phyloP scores from a whole-genome alignment of 768 basidiomycete species.

The Chlorophyllum brunneum region DNA sequence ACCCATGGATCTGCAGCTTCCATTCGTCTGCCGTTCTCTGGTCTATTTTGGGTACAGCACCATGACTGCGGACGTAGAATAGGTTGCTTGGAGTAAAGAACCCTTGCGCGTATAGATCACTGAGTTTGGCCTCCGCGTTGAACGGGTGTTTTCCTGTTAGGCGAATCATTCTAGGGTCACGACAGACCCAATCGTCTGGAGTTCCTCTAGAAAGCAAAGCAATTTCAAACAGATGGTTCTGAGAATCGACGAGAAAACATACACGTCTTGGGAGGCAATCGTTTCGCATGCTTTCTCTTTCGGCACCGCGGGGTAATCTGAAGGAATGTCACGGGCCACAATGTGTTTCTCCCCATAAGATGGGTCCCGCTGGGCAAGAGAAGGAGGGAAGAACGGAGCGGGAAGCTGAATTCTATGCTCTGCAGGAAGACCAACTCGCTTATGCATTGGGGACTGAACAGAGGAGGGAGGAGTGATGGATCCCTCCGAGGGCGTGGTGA shows the following conservation, averaged over 20 bases:
- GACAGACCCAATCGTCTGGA: slow-evolving; percentile 25
- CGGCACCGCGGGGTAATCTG: slow-evolving; percentile 1
- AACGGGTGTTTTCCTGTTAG: slow-evolving; percentile 62
- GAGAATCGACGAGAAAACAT: background rate
- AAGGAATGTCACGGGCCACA: background rate
- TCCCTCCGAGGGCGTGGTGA: no score
- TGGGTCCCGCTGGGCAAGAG: background rate
- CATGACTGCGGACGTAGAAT: slow-evolving; percentile 63
- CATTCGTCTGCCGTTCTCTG: slow-evolving; percentile 33
- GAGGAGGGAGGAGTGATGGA: background rate
- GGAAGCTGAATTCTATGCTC: background rate
- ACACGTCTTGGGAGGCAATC: slow-evolving; percentile 13
- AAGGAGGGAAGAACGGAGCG: background rate
- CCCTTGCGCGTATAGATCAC: slow-evolving; percentile 41
- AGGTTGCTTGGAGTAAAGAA: slow-evolving; percentile 53
- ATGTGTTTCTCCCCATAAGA: background rate
- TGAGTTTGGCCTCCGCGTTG: slow-evolving; percentile 49
- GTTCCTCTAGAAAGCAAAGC: slow-evolving; percentile 17
- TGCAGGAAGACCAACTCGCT: background rate
- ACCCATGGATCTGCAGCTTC: slow-evolving; percentile 42
- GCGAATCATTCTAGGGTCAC: slow-evolving; percentile 38
- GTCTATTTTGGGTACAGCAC: slow-evolving; percentile 49
- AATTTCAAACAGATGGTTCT: background rate
- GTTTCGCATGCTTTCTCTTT: background rate
- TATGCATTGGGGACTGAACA: background rate